Base-by-base conservation (phyloP, 2,329 filamentous ascomycete species). In the Penicillium psychrosexuale region DNA sequence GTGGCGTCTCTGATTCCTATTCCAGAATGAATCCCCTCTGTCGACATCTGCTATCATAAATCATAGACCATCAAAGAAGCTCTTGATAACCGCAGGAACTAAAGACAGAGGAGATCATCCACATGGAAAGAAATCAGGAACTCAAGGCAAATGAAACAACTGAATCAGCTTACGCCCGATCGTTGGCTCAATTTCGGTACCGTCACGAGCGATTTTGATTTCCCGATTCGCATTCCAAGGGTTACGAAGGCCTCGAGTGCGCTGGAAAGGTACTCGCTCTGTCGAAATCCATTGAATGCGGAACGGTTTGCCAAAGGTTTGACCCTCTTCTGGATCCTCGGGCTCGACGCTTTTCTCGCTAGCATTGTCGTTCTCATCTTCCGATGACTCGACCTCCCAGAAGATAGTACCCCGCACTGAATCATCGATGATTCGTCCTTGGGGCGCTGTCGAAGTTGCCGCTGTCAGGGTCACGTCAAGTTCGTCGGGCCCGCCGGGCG, bases 211-310 rank as follows among this genome's bases (percentile, higher is more conserved):
- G 68, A 97, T 96, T 74, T 97, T 97, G 59, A 97, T 90, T 69
- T 97, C 93, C 49, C 93, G 81, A 67, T 97, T 96, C 5, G 90
- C 89, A 71, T 97, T 97, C 90, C 91, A 96, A 0, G 91, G 89
- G 69, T 97, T 97, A 33, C 92, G 84, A 52, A 97, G 75, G 0
- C 93, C 92, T 60, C 91, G 80, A 0, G 92, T 96, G 40, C 89
- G 84, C 71, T 94, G 95, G 69, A 97, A 97, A 0, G 93, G 91
- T 5, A 97, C 80, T 34, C 87, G 83, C 51, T 83, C 85, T 5
- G 89, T 95, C 12, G 90, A 95, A 8, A 95, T 72, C 93, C 93
- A 97, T 74, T 95, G 87, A 43, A 97, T 83, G 64, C 86, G 85
- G 78, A 97, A 97, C 0, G 92, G 92, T 65, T 92, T 95, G 13